Base-by-base conservation (phyloP, 306 rosid genomes). In the Corylus heterophylla region DNA sequence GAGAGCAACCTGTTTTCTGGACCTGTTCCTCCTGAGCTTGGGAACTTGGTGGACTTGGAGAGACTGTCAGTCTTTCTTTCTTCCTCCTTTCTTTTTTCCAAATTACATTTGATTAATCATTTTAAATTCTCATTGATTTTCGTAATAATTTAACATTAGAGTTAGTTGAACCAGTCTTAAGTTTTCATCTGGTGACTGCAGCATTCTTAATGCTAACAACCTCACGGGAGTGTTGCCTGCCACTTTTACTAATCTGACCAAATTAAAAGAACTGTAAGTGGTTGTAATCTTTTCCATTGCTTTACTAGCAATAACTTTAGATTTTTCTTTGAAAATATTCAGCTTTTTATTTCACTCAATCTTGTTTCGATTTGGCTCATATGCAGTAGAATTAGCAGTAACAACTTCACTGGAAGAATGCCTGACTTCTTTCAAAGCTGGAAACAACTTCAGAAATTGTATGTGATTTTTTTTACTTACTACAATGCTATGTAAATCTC, bases 361-460 rank as follows among this genome's bases (percentile, higher is more conserved):
- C 9, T 66, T 69, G 74, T 42, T 69, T 49, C 13, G 1, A 31
- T 55, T 9, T 50, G 14, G 17, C 71, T 42, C 54, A 31, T 69
- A 25, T 51, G 18, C 79, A 84, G 87, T 27, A 5, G 7, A 31
- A 73, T 84, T 18, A 79, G 87, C 44, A 77, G 87, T 39, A 84
- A 84, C 67, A 73, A 80, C 80, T 84, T 84, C 77, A 77, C 13
- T 29, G 87, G 85, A 77, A 84, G 61, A 61, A 73, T 84, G 31
- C 85, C 82, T 0, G 20, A 81, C 42, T 72, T 58, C 25, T 66
- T 77, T 69, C 51, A 4, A 8, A 67, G 71, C 35, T 77, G 82
- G 85, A 61, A 62, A 69, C 63, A 51, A 4, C 84, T 84, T 12
- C 50, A 20, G 54, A 2, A 0, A 8, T 74, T 84, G 85, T 80